Percentiles rank a stretch among this genome's conserved stretches.
Conservation (phyloP, 2,329 filamentous ascomycete genomes). For the Aspergillus unguis region DNA sequence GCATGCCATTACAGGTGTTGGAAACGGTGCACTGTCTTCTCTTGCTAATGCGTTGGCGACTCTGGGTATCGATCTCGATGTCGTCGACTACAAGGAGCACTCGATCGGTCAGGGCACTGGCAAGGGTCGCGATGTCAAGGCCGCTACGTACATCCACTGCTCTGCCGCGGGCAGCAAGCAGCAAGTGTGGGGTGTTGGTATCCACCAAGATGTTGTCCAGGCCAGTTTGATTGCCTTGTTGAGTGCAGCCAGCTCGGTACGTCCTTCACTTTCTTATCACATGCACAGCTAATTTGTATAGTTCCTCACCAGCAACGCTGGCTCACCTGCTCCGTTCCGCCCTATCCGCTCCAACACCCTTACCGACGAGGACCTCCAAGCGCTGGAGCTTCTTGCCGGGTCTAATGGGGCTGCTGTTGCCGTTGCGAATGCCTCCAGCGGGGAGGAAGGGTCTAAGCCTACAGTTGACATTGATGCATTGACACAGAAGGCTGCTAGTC, state of each 20-base stretch:
- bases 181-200: slow-evolving; percentile 45
- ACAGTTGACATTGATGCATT: slow-evolving; percentile 39
- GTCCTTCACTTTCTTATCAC: slow-evolving; percentile 29
- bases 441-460: slow-evolving; percentile 21
- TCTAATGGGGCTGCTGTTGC: slow-evolving; percentile 19
- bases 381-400: slow-evolving; percentile 40
- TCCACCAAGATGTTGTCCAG: slow-evolving; percentile 89
- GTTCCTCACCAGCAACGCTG: slow-evolving; percentile 70
- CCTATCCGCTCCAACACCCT: slow-evolving; percentile 54
- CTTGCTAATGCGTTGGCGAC: slow-evolving; percentile 75
- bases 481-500: slow-evolving; percentile 35
- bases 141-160: slow-evolving; percentile 94
- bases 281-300: slow-evolving; percentile 33
- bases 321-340: slow-evolving; percentile 64
- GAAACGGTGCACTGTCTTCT: slow-evolving; percentile 87
- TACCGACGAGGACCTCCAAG: slow-evolving; percentile 43
- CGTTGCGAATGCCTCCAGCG: slow-evolving; percentile 19
- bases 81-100: slow-evolving; percentile 95
- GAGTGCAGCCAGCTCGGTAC: slow-evolving; percentile 80
- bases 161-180: slow-evolving; percentile 63
- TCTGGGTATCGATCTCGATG: slow-evolving; percentile 82
- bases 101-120: slow-evolving; percentile 83
- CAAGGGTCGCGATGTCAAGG: slow-evolving; percentile 75
- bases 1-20: slow-evolving; percentile 72
- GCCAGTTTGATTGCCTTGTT: slow-evolving; percentile 82